A percentile compares a stretch with the other conserved stretches of the same genome.
phyloP scores from a whole-genome alignment of 345 rosid species.

The Rhodamnia argentea region DNA sequence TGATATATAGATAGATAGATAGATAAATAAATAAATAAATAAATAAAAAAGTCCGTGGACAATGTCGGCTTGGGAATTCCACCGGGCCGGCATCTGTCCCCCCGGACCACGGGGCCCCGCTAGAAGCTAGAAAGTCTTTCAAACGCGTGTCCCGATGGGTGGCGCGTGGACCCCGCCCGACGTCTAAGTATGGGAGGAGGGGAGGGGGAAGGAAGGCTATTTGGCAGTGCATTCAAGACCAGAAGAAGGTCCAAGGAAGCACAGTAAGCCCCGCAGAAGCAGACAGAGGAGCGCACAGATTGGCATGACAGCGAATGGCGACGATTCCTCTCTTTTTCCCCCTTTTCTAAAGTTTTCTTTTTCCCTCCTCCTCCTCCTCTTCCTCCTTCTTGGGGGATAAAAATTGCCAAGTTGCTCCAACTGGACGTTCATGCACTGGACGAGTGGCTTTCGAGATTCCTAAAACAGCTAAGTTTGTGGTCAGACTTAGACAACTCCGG shows the following conservation, averaged over 20 bases:
- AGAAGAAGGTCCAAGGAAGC: neutral
- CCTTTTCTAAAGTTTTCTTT: neutral
- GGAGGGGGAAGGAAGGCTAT: neutral
- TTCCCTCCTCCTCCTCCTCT: neutral
- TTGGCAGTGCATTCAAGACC: neutral
- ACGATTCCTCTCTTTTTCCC: neutral
- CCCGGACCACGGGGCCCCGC: neutral
- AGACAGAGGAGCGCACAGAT: neutral
- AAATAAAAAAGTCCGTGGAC: neutral
- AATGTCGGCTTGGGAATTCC: neutral
- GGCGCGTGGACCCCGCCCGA: neutral
- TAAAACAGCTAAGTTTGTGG: no score
- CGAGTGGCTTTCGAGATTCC: neutral
- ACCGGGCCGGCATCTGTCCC: neutral
- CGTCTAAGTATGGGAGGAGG: neutral
- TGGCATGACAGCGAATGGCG: neutral
- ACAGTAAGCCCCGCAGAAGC: neutral
- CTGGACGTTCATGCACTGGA: neutral
- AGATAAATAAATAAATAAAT: neutral
- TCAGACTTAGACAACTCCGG: neutral
- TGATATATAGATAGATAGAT: no score
- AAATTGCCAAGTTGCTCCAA: neutral
- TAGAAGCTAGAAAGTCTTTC: neutral
- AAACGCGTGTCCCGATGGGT: neutral
- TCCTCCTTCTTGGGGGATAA: neutral